Base-by-base conservation (phyloP, 2,329 filamentous ascomycete species). In the Ascochyta lentis region DNA sequence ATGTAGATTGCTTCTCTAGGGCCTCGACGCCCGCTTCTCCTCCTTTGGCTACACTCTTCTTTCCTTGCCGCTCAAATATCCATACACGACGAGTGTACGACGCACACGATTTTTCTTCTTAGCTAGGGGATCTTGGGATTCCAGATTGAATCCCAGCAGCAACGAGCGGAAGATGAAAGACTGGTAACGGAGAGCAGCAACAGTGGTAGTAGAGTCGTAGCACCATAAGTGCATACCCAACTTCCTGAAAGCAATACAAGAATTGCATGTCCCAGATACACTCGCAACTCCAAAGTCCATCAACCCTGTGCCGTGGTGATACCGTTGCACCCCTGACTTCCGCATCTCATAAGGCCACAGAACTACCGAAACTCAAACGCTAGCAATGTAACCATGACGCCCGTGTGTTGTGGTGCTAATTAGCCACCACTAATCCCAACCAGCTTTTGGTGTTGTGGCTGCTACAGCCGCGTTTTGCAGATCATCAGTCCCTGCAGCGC, bases 11-110 rank as follows among this genome's bases (percentile, higher is more conserved):
- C 55, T 34, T 8, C 26, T 23, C 26, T 45, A 38, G 35, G 43
- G 41, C 46, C 51, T 63, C 55, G 47, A 35, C 31, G 39, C 46
- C 58, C 42, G 41, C 23, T 44, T 19, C 31, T 56, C 34, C 40
- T 41, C 44, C 44, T 33, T 19, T 27, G 33, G 33, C 27, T 27
- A 8, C 16, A 29, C 3, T 5, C 16, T 24, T 45, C 19, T 55
- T 39, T 58, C 48, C 29, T 45, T 54, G 42, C 54, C 46, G 9
- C 53, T 49, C 53, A 43, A 50, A 56, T 59, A 61, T 64, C 48
- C 41, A 49, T 52, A 67, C 60, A 65, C 45, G 50, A 65, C 56
- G 58, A 64, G 59, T 51, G 56, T 66, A 71, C 49, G 68, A 67
- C 56, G 63, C 59, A 69, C 59, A 69, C 61, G 68, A 65, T 59